A percentile compares a stretch with the other conserved stretches of the same genome.
phyloP scores from a whole-genome alignment of 2,329 filamentous ascomycete genomes.

The Bipolaris sorokiniana region DNA sequence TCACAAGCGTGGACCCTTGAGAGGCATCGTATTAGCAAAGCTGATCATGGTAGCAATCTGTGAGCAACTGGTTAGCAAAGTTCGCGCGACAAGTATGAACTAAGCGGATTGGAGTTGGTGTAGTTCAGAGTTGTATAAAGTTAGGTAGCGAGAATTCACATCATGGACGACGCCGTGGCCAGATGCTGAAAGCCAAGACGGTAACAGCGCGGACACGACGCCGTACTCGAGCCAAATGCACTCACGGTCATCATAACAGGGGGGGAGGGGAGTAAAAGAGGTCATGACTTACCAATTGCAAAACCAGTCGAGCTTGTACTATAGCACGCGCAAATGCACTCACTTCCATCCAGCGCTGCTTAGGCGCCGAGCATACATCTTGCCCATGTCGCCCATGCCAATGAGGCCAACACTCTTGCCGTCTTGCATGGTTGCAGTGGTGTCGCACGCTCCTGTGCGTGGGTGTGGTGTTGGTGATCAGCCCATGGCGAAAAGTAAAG shows the following conservation, averaged over 20 bases:
- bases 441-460: conserved; percentile 29
- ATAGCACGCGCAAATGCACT: conserved; percentile 46
- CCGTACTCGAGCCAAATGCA: conserved; percentile 99
- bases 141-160: conserved; percentile 99
- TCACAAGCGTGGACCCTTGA: conserved; percentile 93
- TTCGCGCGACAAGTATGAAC: conserved; percentile 26
- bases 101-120: conserved; percentile 23
- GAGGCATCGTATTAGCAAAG: conserved; percentile 31
- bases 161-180: conserved; percentile 80
- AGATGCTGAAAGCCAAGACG: conserved; percentile 74
- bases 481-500: conserved; percentile 33
- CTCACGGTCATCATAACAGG: conserved; percentile 94
- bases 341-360: conserved; percentile 97
- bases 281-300: conserved; percentile 35
- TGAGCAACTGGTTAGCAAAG: conserved; percentile 45
- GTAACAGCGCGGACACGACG: conserved; percentile 65
- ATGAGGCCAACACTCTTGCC: conserved; percentile 86
- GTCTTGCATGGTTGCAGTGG: conserved; percentile 60
- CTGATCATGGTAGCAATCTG: conserved; percentile 23
- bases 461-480: conserved; percentile 35
- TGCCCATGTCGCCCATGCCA: conserved; percentile 99
- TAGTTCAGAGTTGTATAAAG: conserved; percentile 80
- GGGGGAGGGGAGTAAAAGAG: conserved; percentile 16
- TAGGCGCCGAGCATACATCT: conserved; percentile 92
- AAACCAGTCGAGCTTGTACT: conserved; percentile 15